These are phyloP conservation scores for Cutaneotrichosporon sp. DNA, from an alignment of 1,284 basidiomycete species.

Conservation along the genomic window DNA sequence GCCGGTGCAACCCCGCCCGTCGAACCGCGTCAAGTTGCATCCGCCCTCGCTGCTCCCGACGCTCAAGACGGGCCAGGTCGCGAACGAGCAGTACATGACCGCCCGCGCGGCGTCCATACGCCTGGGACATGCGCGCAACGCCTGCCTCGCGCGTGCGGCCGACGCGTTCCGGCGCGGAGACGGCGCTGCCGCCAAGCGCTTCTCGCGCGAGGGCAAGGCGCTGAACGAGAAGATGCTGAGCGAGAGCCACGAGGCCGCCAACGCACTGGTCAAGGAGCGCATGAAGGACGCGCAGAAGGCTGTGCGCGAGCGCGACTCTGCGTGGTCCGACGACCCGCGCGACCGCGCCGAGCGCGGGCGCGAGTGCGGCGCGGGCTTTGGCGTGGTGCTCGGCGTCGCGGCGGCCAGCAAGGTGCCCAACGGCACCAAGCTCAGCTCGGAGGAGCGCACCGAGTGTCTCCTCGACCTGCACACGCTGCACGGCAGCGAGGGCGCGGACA, in stretches of 20 bases:
- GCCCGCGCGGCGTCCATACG: conserved; percentile 84
- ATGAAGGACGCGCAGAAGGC: conserved; percentile 72
- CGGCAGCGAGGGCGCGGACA: conserved; percentile 85
- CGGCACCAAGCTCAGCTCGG: conserved; percentile 61
- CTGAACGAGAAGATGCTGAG: conserved; percentile 83
- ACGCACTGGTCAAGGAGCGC: conserved; percentile 76
- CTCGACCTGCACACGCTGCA: conserved; percentile 87
- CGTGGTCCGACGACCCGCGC: conserved; percentile 79
- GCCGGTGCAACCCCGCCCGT: conserved; percentile 67
- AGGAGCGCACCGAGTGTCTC: conserved; percentile 77
- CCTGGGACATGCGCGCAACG: conserved; percentile 88
- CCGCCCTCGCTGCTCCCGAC: conserved; percentile 84
- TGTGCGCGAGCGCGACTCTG: conserved; percentile 65
- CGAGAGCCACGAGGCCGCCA: conserved; percentile 78
- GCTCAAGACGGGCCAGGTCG: conserved; percentile 73
- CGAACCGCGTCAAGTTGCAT: conserved; percentile 77
- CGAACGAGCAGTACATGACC: conserved; percentile 80
- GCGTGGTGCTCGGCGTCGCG: conserved; percentile 81
- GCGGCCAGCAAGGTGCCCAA: conserved; percentile 60
- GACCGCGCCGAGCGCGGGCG: conserved; percentile 77
- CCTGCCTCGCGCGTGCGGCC: conserved; percentile 90
- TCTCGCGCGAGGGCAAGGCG: conserved; percentile 88
- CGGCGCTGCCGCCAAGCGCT: conserved; percentile 89
- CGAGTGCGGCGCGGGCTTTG: conserved; percentile 75
- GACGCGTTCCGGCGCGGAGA: conserved; percentile 94